phyloP scores from a whole-genome alignment of 257 asterid species.

The Lavandula angustifolia region DNA sequence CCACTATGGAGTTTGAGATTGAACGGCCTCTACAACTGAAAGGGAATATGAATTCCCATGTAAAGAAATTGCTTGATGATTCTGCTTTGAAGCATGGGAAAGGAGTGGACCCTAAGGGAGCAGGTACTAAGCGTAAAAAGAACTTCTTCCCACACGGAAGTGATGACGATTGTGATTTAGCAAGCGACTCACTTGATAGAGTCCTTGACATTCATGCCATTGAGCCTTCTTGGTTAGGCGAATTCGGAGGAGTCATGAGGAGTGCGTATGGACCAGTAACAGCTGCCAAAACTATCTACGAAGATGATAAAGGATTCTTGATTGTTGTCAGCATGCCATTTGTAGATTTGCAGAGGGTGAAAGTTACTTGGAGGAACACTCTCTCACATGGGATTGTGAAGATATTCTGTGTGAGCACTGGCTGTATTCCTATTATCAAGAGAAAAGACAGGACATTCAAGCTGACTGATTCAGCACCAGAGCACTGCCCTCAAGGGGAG shows the following conservation, averaged over 20 bases:
- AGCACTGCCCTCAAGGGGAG: slow-evolving; percentile 40
- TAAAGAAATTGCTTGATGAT: slow-evolving; percentile 23
- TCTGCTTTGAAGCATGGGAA: slow-evolving; percentile 29
- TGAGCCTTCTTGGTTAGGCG: slow-evolving; percentile 31
- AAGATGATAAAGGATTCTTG: slow-evolving; percentile 35
- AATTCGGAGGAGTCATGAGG: slow-evolving; percentile 36
- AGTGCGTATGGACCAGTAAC: slow-evolving; percentile 35
- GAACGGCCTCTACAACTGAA: slow-evolving; percentile 34
- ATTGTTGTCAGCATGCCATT: slow-evolving; percentile 36
- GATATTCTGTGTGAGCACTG: slow-evolving; percentile 37
- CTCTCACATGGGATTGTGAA: slow-evolving; percentile 35
- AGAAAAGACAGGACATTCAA: slow-evolving; percentile 35
- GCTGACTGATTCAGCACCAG: slow-evolving; percentile 31
- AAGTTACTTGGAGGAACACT: slow-evolving; percentile 40
- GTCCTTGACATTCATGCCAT: slow-evolving; percentile 35
- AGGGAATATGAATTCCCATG: slow-evolving; percentile 17
- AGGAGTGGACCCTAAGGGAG: slow-evolving; percentile 31
- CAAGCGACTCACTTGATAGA: slow-evolving; percentile 31
- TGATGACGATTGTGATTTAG: slow-evolving; percentile 35
- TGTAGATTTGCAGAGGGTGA: slow-evolving; percentile 33
- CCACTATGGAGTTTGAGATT: slow-evolving; percentile 34
- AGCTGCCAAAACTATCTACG: slow-evolving; percentile 36
- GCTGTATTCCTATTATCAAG: slow-evolving; percentile 34
- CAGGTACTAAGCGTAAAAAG: slow-evolving; percentile 29
- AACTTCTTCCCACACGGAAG: slow-evolving; percentile 33